Base-by-base conservation (phyloP, 106 monocot species). In the Agapanthus africanus region DNA sequence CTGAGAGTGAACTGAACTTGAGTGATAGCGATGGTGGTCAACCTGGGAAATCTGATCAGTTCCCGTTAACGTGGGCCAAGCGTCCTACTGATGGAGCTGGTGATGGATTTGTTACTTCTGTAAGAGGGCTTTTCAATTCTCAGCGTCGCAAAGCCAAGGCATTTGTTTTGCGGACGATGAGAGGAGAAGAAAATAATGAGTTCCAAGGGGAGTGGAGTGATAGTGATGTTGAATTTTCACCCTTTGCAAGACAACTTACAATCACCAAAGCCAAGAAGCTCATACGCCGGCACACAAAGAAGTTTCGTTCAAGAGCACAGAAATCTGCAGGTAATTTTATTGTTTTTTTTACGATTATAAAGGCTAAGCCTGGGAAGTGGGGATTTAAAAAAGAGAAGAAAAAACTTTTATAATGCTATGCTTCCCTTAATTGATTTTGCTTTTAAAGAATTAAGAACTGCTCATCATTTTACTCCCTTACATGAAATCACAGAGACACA, bases 221-320 rank as follows among this genome's bases (percentile, higher is more conserved):
- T 56, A 87, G 81, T 44, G 92, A 99, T 52, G 76, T 61, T 32
- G 99, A 93, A 61, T 80, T 77, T 59, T 68, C 90, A 64, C 90
- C 97, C 10, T 93, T 99, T 72, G 99, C 99, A 40, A 84, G 99
- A 15, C 99, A 99, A 63, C 56, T 99, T 37, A 99, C 99, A 6
- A 92, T 99, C 46, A 87, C 86, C 23, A 91, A 93, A 78, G 80
- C 94, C 15, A 99, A 87, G 73, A 90, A 80, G 57, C 87, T 99
- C 44, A 85, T 99, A 40, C 56, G 82, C 37, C 79, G 81, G 40
- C 93, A 90, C 72, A 87, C 84, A 31, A 99, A 87, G 76, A 99
- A 99, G 81, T 84, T 87, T 27, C 70, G 78, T 7, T 76, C 86
- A 2, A 86, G 78, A 78, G 80, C 78, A 19, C 78, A 68, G 49